Percentiles rank a stretch among this genome's conserved stretches.
These are phyloP conservation scores for Alisma plantagoaquatica DNA, from an alignment of 106 monocot genomes.

Conservation along the genomic window DNA sequence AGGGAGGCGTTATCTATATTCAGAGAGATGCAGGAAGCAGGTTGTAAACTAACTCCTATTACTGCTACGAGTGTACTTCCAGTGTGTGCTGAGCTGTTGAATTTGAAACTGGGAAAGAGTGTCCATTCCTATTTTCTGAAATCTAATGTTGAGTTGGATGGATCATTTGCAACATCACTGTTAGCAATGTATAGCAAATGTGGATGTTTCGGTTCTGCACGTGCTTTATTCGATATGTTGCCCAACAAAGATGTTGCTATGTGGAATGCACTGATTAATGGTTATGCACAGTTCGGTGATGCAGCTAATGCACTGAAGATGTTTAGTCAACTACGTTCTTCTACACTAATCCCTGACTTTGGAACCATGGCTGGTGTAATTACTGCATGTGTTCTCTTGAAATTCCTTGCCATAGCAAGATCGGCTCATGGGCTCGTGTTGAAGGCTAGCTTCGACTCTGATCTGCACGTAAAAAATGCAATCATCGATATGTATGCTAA, in stretches of 20 bases:
- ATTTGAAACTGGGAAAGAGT: constrained; percentile 38
- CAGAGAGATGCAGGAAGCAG: constrained; percentile 34
- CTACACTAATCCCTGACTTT: constrained; percentile 30
- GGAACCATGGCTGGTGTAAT: constrained; percentile 65
- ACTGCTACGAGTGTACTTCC: constrained; percentile 44
- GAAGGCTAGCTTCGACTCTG: constrained; percentile 38
- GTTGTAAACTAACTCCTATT: constrained; percentile 30
- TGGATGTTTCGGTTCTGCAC: constrained; percentile 38
- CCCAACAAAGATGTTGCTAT: constrained; percentile 29
- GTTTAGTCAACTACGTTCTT: constrained; percentile 25
- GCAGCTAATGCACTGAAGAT: constrained; percentile 29
- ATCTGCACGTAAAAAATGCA: constrained; percentile 66
- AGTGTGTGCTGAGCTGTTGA: constrained; percentile 50
- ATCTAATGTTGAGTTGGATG: constrained; percentile 18
- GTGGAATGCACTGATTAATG: constrained; percentile 78
- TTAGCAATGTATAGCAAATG: constrained; percentile 64
- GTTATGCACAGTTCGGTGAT: constrained; percentile 56
- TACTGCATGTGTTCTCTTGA: constrained; percentile 40
- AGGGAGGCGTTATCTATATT: constrained; percentile 38
- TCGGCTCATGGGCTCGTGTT: constrained; percentile 41
- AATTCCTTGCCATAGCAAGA: constrained; percentile 15
- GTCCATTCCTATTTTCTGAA: constrained; percentile 42
- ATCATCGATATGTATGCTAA: constrained; percentile 67
- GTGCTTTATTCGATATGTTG: constrained; percentile 36
- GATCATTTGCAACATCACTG: constrained; percentile 39